These are phyloP conservation scores for Drechslera avenae DNA, from an alignment of 2,329 filamentous ascomycete genomes.

Conservation along the genomic window DNA sequence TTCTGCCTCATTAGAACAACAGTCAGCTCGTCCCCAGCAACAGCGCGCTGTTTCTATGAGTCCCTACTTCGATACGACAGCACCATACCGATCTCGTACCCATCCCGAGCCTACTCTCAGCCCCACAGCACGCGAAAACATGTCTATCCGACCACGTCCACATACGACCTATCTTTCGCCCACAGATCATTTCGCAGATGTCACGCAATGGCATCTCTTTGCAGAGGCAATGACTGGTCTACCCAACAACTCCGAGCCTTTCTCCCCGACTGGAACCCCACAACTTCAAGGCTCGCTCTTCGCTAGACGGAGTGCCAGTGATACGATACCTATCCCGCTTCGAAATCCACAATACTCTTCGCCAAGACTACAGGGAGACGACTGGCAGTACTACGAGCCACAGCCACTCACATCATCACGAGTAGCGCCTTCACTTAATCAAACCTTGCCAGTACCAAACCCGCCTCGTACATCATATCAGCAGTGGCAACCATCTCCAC, in stretches of 20 bases:
- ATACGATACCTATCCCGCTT: constrained; percentile 32
- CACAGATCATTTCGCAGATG: constrained; percentile 43
- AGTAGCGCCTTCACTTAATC: constrained; percentile 17
- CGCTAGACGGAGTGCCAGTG: constrained; percentile 34
- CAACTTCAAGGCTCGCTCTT: constrained; percentile 44
- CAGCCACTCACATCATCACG: constrained; percentile 15
- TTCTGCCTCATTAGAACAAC: constrained; percentile 6
- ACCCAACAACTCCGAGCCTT: constrained; percentile 35
- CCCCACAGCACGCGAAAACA: constrained; percentile 25
- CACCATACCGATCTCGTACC: constrained; percentile 32
- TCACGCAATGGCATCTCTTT: constrained; percentile 47
- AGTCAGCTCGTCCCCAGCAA: constrained; percentile 6
- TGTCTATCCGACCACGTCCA: constrained; percentile 32
- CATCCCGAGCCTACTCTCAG: constrained; percentile 33
- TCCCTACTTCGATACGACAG: constrained; percentile 27
- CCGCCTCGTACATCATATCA: constrained; percentile 14
- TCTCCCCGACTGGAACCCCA: constrained; percentile 39
- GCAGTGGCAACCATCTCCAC: constrained; percentile 22
- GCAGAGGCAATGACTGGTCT: constrained; percentile 48
- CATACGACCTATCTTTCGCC: constrained; percentile 42
- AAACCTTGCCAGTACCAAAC: constrained; percentile 9
- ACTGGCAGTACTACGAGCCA: constrained; percentile 38
- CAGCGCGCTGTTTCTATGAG: constrained; percentile 24
- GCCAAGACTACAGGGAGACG: constrained; percentile 12
- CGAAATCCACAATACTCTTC: constrained; percentile 23